Percentiles rank a stretch among this genome's conserved stretches.
These are phyloP conservation scores for Desmodesmus armatus DNA, from an alignment of 139 green algal genomes.

Conservation along the genomic window DNA sequence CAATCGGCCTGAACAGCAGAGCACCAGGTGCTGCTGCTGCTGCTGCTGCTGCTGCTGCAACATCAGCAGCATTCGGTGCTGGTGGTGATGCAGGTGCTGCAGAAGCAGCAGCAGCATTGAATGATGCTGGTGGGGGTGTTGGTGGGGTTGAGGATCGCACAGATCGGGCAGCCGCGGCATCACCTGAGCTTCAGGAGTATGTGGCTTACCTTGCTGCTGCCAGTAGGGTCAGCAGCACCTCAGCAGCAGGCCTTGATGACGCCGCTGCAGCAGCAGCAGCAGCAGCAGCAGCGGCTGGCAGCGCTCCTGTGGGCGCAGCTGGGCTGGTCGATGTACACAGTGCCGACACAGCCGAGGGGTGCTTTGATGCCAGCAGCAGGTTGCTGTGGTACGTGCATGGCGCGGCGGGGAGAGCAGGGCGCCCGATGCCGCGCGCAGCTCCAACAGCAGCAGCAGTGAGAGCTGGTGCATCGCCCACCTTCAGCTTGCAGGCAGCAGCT, in stretches of 20 bases:
- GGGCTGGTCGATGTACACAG: too few relatives aligned
- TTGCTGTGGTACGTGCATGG: not conserved
- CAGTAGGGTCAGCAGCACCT: too few relatives aligned
- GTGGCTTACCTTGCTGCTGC: too few relatives aligned
- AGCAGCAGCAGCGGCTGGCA: too few relatives aligned
- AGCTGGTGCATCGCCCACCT: not conserved
- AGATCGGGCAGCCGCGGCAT: too few relatives aligned
- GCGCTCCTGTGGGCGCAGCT: too few relatives aligned
- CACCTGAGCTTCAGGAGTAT: too few relatives aligned
- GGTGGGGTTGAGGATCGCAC: too few relatives aligned
- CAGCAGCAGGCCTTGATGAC: too few relatives aligned
- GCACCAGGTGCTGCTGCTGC: not conserved
- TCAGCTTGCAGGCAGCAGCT: not conserved
- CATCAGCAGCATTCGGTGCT: not conserved
- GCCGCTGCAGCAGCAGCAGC: not conserved
- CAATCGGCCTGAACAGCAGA: not conserved
- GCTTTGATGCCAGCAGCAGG: slow-evolving; percentile 22
- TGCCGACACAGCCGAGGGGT: too few relatives aligned
- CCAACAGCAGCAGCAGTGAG: not conserved
- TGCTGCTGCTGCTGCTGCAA: not conserved
- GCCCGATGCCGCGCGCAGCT: not conserved
- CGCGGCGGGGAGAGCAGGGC: not conserved
- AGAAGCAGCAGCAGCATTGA: not conserved
- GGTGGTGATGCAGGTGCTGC: not conserved
- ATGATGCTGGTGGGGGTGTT: too few relatives aligned